These are phyloP conservation scores for Lophiostoma macrostomum DNA, from an alignment of 495 filamentous ascomycete species.

Conservation along the genomic window DNA sequence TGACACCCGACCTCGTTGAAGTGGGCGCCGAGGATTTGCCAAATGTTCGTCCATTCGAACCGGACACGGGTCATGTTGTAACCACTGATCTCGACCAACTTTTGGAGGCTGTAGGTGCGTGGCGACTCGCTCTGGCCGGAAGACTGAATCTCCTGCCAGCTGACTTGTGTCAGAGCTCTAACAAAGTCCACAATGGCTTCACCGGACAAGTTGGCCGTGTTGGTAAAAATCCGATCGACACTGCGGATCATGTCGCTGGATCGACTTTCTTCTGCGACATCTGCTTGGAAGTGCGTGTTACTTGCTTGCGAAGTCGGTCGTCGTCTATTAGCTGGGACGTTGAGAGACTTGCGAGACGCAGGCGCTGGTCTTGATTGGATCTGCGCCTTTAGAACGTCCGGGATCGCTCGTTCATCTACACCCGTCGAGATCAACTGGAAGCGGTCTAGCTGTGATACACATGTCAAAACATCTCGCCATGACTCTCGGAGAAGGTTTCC, in stretches of 20 bases:
- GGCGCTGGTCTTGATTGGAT: conserved; percentile 56
- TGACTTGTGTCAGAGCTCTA: conserved; percentile 87
- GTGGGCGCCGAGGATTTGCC: conserved; percentile 91
- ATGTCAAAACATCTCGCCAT: conserved; percentile 93
- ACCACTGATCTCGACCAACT: conserved; percentile 96
- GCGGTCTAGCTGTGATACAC: conserved; percentile 92
- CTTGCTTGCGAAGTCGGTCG: conserved; percentile 62
- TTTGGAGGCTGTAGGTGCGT: conserved; percentile 93
- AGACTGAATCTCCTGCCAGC: conserved; percentile 98
- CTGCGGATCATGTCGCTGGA: conserved; percentile 89
- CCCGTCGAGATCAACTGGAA: conserved; percentile 93
- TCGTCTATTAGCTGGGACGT: conserved; percentile 55
- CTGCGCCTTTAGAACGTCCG: conserved; percentile 84
- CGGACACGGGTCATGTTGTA: conserved; percentile 99
- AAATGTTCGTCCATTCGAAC: conserved; percentile 97
- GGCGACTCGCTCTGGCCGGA: conserved; percentile 93
- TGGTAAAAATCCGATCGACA: conserved; percentile 94
- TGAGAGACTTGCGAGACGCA: conserved; percentile 62
- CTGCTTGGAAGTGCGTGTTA: conserved; percentile 68
- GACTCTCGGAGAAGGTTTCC: conserved; percentile 84
- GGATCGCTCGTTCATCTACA: conserved; percentile 86
- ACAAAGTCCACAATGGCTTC: conserved; percentile 99
- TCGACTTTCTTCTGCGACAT: conserved; percentile 86
- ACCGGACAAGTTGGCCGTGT: conserved; percentile 86
- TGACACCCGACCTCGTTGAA: conserved; percentile 98